phyloP scores from a whole-genome alignment of 768 basidiomycete genomes.

The Tulasnella calospora region DNA sequence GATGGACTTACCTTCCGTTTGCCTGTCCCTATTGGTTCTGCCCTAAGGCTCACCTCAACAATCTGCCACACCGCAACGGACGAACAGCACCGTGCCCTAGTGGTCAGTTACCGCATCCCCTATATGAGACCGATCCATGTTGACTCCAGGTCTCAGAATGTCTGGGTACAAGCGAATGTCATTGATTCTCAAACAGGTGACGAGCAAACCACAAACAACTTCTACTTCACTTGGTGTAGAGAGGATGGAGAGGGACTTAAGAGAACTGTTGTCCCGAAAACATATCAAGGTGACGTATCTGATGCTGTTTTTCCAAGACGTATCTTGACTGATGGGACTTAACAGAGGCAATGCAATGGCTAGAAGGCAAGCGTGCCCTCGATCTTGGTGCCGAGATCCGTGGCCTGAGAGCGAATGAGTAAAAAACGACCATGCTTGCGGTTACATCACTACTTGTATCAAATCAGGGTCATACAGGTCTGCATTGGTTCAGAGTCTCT shows the following conservation, averaged over 20 bases:
- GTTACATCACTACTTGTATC: too few species aligned
- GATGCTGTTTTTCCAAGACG: background rate
- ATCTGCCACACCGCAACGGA: constrained; percentile 56
- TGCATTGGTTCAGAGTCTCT: background rate
- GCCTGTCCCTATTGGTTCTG: constrained; percentile 80
- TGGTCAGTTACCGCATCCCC: constrained; percentile 45
- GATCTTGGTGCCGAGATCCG: constrained; percentile 17
- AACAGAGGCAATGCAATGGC: constrained; percentile 77
- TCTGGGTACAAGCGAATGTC: constrained; percentile 65
- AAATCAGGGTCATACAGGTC: too few species aligned
- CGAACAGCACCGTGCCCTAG: constrained; percentile 49
- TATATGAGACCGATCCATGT: background rate
- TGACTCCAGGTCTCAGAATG: constrained; percentile 47
- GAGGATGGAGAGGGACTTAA: constrained; percentile 39
- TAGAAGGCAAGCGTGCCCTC: constrained; percentile 64
- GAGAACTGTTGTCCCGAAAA: constrained; percentile 58
- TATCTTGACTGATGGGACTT: constrained; percentile 26
- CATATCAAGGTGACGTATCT: constrained; percentile 50
- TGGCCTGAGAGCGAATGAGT: constrained; percentile 14
- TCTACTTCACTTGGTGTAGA: constrained; percentile 66
- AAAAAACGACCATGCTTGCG: background rate
- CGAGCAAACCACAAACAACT: constrained; percentile 68
- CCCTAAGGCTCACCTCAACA: constrained; percentile 65
- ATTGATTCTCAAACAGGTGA: constrained; percentile 61
- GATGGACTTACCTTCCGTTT: constrained; percentile 74